Evolutionary conservation across 192 early-diverging fungal genomes (phyloP).

Genomic region (Lobulomyces angularis): DNA sequence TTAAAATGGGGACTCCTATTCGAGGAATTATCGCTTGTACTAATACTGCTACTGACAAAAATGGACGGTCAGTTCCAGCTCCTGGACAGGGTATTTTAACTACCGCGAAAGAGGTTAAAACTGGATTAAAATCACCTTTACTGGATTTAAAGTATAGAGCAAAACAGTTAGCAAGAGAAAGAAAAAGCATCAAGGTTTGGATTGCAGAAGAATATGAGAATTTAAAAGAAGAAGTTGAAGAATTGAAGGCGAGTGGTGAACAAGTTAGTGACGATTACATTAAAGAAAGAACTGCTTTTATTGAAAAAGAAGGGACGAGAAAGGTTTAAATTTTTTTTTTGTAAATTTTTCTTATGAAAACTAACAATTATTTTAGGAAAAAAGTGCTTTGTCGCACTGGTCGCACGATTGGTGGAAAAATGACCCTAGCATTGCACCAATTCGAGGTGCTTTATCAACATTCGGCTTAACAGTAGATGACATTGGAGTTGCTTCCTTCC

Average conservation of each 20-base stretch:
- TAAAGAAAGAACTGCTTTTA: conserved; percentile 36
- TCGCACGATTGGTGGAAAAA: conserved; percentile 69
- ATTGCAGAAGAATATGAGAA: conserved; percentile 62
- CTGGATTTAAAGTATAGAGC: conserved; percentile 75
- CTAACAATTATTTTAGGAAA: conserved; percentile 38
- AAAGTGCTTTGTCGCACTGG: conserved; percentile 60
- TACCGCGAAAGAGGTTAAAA: conserved; percentile 60
- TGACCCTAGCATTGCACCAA: conserved; percentile 61
- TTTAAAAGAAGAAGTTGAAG: conserved; percentile 53
- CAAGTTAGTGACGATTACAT: conserved; percentile 27
- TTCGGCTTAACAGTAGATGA: conserved; percentile 87
- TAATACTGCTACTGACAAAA: conserved; percentile 87
- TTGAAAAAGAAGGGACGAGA: conserved; percentile 30
- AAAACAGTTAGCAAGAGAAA: conserved; percentile 58
- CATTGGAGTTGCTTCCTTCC: conserved; percentile 88
- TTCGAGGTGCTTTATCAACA: conserved; percentile 74
- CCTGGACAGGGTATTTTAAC: conserved; percentile 90
- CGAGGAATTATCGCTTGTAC: conserved; percentile 80
- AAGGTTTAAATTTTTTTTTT: conserved; percentile 4
- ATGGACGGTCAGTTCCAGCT: conserved; percentile 84
- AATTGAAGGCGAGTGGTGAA: conserved; percentile 25
- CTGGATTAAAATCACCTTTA: conserved; percentile 35
- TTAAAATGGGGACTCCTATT: conserved; percentile 87
- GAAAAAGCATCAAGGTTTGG: conserved; percentile 67
- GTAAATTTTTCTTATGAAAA: background rate